Evolutionary conservation across 139 green algal species (phyloP).

Genomic region (Mesostigma viride): DNA sequence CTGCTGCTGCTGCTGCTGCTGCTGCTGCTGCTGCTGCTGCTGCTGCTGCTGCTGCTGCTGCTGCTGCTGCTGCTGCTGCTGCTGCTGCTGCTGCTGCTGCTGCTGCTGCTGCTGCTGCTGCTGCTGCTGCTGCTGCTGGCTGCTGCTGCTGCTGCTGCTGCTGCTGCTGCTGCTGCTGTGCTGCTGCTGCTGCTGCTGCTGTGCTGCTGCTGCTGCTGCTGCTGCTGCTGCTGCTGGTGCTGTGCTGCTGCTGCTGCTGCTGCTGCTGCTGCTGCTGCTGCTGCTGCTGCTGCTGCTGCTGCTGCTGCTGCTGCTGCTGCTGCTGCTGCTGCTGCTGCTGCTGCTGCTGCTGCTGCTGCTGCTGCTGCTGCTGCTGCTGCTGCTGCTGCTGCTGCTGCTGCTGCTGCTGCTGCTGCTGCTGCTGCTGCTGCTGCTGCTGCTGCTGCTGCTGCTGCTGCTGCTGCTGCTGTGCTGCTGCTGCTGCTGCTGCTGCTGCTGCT

Average conservation of each 20-base stretch:
- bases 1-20: not conserved
- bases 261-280: slow-evolving; percentile 1
- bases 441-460: not conserved
- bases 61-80: slow-evolving; percentile 1
- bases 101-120: not conserved
- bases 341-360: not conserved
- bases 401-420: not conserved
- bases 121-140: too few species aligned
- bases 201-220: not conserved
- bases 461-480: too few species aligned
- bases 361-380: not conserved
- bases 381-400: not conserved
- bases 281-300: slow-evolving; percentile 1
- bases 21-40: slow-evolving; percentile 1
- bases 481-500: not conserved
- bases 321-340: not conserved
- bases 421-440: not conserved
- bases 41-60: slow-evolving; percentile 1
- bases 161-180: too few species aligned
- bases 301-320: slow-evolving; percentile 1
- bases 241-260: not conserved
- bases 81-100: not conserved
- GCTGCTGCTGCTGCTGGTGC: not conserved
- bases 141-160: not conserved
- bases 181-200: too few species aligned